These are phyloP conservation scores for Rubroshorea leprosula DNA, from an alignment of 345 rosid species.

Conservation along the genomic window DNA sequence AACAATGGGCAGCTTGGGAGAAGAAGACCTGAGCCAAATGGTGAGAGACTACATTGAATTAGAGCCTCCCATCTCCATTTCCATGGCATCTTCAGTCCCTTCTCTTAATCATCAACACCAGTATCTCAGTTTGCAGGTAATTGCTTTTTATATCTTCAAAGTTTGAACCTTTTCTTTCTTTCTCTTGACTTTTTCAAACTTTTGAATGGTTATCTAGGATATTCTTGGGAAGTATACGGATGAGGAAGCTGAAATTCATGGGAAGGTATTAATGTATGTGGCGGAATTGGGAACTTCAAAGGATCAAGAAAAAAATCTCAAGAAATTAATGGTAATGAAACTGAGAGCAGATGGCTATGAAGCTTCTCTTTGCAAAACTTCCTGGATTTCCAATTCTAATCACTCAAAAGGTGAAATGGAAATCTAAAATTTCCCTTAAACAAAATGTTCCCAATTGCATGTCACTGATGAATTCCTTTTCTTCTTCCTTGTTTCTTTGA, in stretches of 20 bases:
- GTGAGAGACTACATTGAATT: slow-evolving; percentile 17
- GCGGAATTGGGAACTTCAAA: neutral
- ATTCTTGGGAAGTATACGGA: slow-evolving; percentile 6
- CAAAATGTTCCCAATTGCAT: no score
- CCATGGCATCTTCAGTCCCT: neutral
- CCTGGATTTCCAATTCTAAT: slow-evolving; percentile 19
- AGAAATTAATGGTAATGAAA: slow-evolving; percentile 18
- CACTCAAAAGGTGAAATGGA: slow-evolving; percentile 9
- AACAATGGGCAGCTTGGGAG: slow-evolving; percentile 11
- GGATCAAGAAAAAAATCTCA: slow-evolving; percentile 8
- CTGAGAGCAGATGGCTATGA: slow-evolving; percentile 24
- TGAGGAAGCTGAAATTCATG: slow-evolving; percentile 14
- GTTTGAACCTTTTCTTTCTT: neutral
- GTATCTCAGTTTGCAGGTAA: slow-evolving; percentile 7
- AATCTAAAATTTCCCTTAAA: no score
- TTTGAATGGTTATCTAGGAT: slow-evolving; percentile 1
- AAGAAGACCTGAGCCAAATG: slow-evolving; percentile 19
- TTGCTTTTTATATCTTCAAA: neutral
- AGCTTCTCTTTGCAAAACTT: slow-evolving; percentile 31
- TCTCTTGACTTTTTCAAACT: neutral
- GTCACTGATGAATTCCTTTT: no score
- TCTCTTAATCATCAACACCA: neutral
- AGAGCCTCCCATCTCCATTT: neutral
- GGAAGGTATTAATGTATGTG: slow-evolving; percentile 1
- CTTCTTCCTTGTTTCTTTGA: neutral